Base-by-base conservation (phyloP, 2,329 filamentous ascomycete genomes). In the Thyridium curvatum region DNA sequence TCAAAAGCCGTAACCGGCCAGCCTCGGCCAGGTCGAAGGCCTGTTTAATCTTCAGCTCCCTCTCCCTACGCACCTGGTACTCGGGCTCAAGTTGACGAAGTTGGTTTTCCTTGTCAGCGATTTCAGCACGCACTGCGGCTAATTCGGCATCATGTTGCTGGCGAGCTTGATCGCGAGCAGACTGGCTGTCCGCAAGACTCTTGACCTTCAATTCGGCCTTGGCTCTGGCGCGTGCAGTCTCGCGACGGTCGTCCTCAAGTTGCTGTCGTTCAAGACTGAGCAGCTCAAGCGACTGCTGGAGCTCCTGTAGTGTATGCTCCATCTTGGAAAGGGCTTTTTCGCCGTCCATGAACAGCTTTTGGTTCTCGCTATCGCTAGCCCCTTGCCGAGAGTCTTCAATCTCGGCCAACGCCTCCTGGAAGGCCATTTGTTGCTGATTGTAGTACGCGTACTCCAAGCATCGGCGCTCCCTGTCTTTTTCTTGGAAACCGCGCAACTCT, bases 371-470 rank as follows among this genome's bases (percentile, higher is more conserved):
- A 46, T 94, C 89, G 18, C 90, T 80, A 2, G 91, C 89, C 26
- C 82, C 84, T 50, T 89, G 84, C 38, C 90, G 79, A 36, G 81
- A 78, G 41, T 84, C 83, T 49, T 97, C 91, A 31, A 98, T 80
- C 41, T 82, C 82, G 39, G 93, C 86, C 14, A 98, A 74, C 3
- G 84, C 79, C 33, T 80, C 77, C 42, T 84, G 73, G 29, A 95
- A 80, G 16, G 85, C 83, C 14, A 83, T 76, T 56, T 97, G 89
- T 53, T 96, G 88, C 45, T 87, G 83, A 50, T 93, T 83, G 61
- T 95, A 89, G 52, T 95, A 90, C 1, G 90, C 93, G 57, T 97
- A 97, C 60, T 97, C 88, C 34, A 98, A 72, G 58, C 90, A 96
- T 47, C 90, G 76, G 42, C 89, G 80, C 61, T 98, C 90, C 41